A percentile compares a stretch with the other conserved stretches of the same genome.
Evolutionary conservation across 139 green algal species (phyloP).

Genomic region (Chlamydomonas sphaeroides): DNA sequence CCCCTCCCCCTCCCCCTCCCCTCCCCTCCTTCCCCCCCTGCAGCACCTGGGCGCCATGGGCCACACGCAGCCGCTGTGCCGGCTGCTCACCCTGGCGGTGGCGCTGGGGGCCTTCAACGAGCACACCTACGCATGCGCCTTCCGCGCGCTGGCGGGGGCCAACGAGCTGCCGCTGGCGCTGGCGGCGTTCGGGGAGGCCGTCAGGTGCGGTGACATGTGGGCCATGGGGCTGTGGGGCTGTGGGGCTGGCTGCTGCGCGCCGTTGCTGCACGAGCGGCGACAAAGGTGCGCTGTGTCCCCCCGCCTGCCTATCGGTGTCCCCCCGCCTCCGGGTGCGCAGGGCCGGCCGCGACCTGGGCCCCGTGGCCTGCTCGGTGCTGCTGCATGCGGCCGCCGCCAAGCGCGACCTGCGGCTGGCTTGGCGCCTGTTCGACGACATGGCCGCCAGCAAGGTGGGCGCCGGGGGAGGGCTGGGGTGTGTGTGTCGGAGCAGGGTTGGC

Average conservation of each 20-base stretch:
- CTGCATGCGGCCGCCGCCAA: conserved; percentile 33
- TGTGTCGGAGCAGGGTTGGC: not conserved
- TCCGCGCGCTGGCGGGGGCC: conserved; percentile 3
- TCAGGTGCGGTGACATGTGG: conserved; percentile 1
- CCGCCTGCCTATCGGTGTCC: not conserved
- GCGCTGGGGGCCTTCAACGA: conserved; percentile 26
- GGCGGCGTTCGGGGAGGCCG: conserved; percentile 34
- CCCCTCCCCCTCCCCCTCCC: too few relatives aligned
- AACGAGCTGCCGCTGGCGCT: conserved; percentile 35
- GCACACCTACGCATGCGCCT: conserved; percentile 46
- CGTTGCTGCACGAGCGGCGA: too few relatives aligned
- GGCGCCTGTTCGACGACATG: conserved; percentile 30
- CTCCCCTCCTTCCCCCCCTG: too few relatives aligned
- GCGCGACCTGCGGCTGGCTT: conserved; percentile 33
- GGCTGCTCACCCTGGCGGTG: conserved; percentile 14
- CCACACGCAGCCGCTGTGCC: conserved; percentile 14
- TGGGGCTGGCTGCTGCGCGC: not conserved
- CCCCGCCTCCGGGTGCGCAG: not conserved
- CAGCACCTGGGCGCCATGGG: conserved; percentile 4
- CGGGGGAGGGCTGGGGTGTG: not conserved
- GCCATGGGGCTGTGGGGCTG: not conserved
- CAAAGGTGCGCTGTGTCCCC: not conserved
- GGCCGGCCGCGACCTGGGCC: conserved; percentile 48
- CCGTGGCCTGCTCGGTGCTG: conserved; percentile 41
- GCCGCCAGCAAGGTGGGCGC: not conserved